Evolutionary conservation across 2,329 filamentous ascomycete species (phyloP).

Genomic region (Fragosphaeria purpurea): DNA sequence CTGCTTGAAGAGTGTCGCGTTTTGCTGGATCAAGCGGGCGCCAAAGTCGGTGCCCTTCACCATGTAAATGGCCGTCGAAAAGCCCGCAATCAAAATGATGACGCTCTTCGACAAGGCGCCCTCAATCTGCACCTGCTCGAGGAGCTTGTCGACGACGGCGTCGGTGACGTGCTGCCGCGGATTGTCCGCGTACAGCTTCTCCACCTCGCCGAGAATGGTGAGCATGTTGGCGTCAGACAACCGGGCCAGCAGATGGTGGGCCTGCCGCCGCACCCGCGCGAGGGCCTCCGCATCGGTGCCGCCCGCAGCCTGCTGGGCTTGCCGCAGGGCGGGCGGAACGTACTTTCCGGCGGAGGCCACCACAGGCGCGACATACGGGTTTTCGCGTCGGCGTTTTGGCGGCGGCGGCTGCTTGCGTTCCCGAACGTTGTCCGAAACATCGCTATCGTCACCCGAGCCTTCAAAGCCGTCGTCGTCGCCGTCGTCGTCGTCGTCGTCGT

Average conservation of each 20-base stretch:
- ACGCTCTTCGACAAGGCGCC: slow-evolving; percentile 78
- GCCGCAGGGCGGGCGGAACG: slow-evolving; percentile 74
- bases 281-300: slow-evolving; percentile 53
- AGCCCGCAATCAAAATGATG: slow-evolving; percentile 81
- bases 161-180: slow-evolving; percentile 84
- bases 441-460: slow-evolving; percentile 17
- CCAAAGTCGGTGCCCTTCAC: slow-evolving; percentile 82
- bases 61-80: slow-evolving; percentile 80
- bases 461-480: slow-evolving; percentile 11
- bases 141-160: slow-evolving; percentile 64
- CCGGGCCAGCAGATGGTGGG: slow-evolving; percentile 84
- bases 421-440: slow-evolving; percentile 9
- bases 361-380: slow-evolving; percentile 75
- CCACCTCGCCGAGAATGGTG: slow-evolving; percentile 71
- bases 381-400: slow-evolving; percentile 44
- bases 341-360: slow-evolving; percentile 55
- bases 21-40: slow-evolving; percentile 64
- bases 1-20: slow-evolving; percentile 50
- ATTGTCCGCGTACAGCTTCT: slow-evolving; percentile 72
- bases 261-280: slow-evolving; percentile 62
- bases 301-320: slow-evolving; percentile 22
- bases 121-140: slow-evolving; percentile 70
- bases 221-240: slow-evolving; percentile 85
- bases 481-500: slow-evolving; percentile 19
- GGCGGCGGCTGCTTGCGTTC: slow-evolving; percentile 12